Base-by-base conservation (phyloP, 1,284 basidiomycete species). In the Tylopilus sp. region DNA sequence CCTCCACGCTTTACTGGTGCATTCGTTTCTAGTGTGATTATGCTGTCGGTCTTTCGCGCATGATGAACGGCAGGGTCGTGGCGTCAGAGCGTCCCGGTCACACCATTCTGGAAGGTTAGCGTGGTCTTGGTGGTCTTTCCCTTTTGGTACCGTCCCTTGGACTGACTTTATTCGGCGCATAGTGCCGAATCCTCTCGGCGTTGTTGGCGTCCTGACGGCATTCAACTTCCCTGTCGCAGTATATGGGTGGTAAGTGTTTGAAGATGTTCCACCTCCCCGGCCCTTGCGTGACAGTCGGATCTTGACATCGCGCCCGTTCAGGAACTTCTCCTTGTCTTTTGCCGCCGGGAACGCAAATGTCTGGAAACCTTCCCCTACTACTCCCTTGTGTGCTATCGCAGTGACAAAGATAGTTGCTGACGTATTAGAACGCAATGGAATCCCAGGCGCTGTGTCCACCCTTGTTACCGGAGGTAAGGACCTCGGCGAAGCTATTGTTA, bases 221-320 rank as follows among this genome's bases (percentile, higher is more conserved):
- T 96, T 96, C 78, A 97, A 97, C 71, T 97, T 97, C 71, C 94
- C 94, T 9, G 88, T 94, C 42, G 91, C 93, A 41, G 88, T 92
- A 42, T 94, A 93, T 70, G 91, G 88, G 60, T 92, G 91, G 89
- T 87, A 67, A 39, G 64, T 63, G 29, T 54, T 52, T 29, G 50
- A 14, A 28, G 14, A 17, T n/a, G n/a, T n/a, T n/a, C n/a, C 22
- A 24, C 32, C 13, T 43, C 39, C 10, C 35, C 45, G 7, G 24
- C 37, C 40, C 49, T 50, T 50, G 46, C 36, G 36, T 43, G 37
- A 33, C 43, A 31, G 37, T 44, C 40, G 25, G 41, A 52, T 42
- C 51, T 61, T 43, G 43, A 43, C 43, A 19, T 44, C 41, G 35
- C 19, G 8, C 19, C 31, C 47, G 8, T 36, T 7, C 47, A 93